phyloP scores from a whole-genome alignment of 2,329 filamentous ascomycete species.

The Aspergillus aculeatus region DNA sequence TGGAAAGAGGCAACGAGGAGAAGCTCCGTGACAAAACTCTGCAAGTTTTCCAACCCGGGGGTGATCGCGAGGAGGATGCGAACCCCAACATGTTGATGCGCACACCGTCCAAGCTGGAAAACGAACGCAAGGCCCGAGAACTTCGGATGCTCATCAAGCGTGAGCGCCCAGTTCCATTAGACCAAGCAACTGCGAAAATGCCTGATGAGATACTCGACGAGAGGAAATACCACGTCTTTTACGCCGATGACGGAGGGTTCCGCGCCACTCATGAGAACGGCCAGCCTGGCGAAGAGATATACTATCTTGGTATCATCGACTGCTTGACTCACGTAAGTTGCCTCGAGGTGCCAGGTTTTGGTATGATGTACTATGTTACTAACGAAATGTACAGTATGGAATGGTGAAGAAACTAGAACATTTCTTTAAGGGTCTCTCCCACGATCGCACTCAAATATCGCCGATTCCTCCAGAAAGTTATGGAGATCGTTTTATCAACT shows the following conservation, averaged over 20 bases:
- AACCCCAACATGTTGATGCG: conserved; percentile 70
- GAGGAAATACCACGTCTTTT: conserved; percentile 78
- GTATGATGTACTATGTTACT: background rate
- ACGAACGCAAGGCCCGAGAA: conserved; percentile 83
- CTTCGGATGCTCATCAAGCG: conserved; percentile 87
- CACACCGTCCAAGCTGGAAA: conserved; percentile 92
- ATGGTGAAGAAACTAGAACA: conserved; percentile 93
- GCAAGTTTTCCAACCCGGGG: conserved; percentile 88
- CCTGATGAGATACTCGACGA: conserved; percentile 81
- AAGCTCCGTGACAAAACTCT: conserved; percentile 87
- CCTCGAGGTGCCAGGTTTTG: background rate
- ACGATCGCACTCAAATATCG: conserved; percentile 83
- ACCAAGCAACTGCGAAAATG: conserved; percentile 78
- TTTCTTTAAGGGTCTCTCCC: conserved; percentile 91
- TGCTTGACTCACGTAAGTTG: conserved; percentile 88
- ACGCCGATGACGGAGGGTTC: conserved; percentile 90
- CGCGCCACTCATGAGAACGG: conserved; percentile 90
- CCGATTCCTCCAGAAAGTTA: conserved; percentile 88
- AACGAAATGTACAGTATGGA: conserved; percentile 66
- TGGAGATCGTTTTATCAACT: conserved; percentile 89
- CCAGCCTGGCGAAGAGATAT: conserved; percentile 81
- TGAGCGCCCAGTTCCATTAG: conserved; percentile 91
- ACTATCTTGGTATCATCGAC: conserved; percentile 97
- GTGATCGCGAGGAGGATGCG: conserved; percentile 63
- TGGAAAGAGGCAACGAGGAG: conserved; percentile 88